These are phyloP conservation scores for Lentinula sp. DNA, from an alignment of 768 basidiomycete species.

Conservation along the genomic window DNA sequence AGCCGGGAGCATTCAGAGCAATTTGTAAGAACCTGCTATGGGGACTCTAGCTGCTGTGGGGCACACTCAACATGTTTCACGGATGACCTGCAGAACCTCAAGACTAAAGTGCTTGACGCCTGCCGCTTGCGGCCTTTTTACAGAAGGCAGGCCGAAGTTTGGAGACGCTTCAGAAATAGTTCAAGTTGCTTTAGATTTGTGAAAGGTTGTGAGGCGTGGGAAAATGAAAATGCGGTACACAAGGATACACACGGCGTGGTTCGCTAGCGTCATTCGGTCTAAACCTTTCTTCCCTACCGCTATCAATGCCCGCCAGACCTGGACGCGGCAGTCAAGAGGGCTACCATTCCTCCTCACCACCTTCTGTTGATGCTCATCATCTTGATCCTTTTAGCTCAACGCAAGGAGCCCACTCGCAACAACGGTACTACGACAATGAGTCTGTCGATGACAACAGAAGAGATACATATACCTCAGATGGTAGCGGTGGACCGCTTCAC, in stretches of 20 bases:
- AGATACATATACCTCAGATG: slow-evolving; percentile 64
- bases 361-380: slow-evolving; percentile 54
- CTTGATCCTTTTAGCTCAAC: slow-evolving; percentile 58
- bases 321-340: slow-evolving; percentile 56
- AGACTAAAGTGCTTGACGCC: too few relatives aligned
- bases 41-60: too few relatives aligned
- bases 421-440: slow-evolving; percentile 67
- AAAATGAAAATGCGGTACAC: neutral
- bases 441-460: slow-evolving; percentile 62
- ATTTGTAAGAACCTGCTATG: too few relatives aligned
- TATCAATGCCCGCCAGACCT: slow-evolving; percentile 48
- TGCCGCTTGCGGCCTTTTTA: too few relatives aligned
- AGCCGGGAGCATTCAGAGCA: too few relatives aligned
- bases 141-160: too few relatives aligned
- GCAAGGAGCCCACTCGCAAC: slow-evolving; percentile 27
- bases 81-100: too few relatives aligned
- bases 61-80: too few relatives aligned
- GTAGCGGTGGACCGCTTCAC: slow-evolving; percentile 55
- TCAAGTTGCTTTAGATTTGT: too few relatives aligned
- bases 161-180: too few relatives aligned
- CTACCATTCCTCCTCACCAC: slow-evolving; percentile 53
- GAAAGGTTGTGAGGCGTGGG: neutral
- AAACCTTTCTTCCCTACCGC: slow-evolving; percentile 9
- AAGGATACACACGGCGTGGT: neutral
- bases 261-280: neutral